These are phyloP conservation scores for Entomophthora muscae DNA, from an alignment of 371 early-diverging fungal species.

Conservation along the genomic window DNA sequence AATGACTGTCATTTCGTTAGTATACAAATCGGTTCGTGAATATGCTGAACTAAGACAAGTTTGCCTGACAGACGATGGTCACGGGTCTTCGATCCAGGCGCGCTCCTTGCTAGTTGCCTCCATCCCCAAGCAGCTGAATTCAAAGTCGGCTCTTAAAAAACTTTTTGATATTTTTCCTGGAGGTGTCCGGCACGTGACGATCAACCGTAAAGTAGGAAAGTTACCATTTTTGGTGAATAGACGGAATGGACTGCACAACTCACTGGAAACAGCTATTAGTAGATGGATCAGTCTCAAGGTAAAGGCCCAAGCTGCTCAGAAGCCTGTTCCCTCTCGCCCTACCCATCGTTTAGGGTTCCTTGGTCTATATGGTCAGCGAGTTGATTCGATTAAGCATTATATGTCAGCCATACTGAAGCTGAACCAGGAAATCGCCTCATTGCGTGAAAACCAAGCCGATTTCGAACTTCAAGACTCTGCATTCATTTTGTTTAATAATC, in stretches of 20 bases:
- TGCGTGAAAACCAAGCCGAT: conserved; percentile 8
- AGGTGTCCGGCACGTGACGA: neutral
- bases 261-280: conserved; percentile 16
- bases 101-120: neutral
- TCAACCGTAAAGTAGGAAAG: conserved; percentile 9
- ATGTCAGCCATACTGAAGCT: conserved; percentile 14
- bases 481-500: conserved; percentile 62
- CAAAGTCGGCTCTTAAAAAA: neutral
- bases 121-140: neutral
- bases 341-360: conserved; percentile 16
- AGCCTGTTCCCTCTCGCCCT: conserved; percentile 10
- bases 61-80: neutral
- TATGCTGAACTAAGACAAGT: neutral
- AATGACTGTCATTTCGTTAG: neutral
- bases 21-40: neutral
- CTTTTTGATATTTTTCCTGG: neutral
- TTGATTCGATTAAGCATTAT: conserved; percentile 20
- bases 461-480: conserved; percentile 23
- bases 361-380: conserved; percentile 18
- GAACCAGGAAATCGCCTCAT: conserved; percentile 7
- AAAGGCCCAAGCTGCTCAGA: conserved; percentile 3
- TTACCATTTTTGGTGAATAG: conserved; percentile 32
- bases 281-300: conserved; percentile 13
- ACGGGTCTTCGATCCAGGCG: neutral
- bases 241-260: conserved; percentile 26